A percentile compares a stretch with the other conserved stretches of the same genome.
These are phyloP conservation scores for Colletotrichum costaricense DNA, from an alignment of 2,329 filamentous ascomycete genomes.

Conservation along the genomic window DNA sequence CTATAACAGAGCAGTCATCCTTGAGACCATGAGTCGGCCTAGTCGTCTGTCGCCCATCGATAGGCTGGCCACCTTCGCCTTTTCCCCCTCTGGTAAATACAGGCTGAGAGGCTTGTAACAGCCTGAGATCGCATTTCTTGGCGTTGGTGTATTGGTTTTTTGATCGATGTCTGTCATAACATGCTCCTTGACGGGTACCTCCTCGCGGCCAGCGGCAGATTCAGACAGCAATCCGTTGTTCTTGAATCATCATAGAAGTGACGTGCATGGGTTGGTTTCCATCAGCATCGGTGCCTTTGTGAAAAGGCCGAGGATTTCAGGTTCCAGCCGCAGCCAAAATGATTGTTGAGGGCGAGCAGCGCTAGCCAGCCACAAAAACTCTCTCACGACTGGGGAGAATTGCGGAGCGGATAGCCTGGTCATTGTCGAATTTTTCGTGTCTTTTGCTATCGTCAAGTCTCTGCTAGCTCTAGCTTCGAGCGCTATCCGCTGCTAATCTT, in stretches of 20 bases:
- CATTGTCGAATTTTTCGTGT: conserved; percentile 59
- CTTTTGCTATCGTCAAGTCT: conserved; percentile 80
- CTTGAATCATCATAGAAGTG: not conserved
- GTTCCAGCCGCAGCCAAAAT: not conserved
- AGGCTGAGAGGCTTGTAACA: not conserved
- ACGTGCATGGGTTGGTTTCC: not conserved
- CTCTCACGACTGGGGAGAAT: conserved; percentile 46
- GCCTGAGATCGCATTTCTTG: not conserved
- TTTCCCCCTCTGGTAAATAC: not conserved
- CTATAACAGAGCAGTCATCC: not conserved
- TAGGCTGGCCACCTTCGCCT: not conserved
- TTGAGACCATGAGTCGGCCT: not conserved
- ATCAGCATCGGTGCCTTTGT: conserved; percentile 10
- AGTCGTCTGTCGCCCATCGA: not conserved
- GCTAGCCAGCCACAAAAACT: conserved; percentile 43
- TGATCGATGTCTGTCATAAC: not conserved
- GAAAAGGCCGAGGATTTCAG: conserved; percentile 12
- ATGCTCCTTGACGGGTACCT: not conserved
- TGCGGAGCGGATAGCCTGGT: conserved; percentile 56
- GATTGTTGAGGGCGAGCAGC: conserved; percentile 26
- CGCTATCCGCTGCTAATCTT: conserved; percentile 69
- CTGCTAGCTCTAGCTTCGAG: conserved; percentile 74
- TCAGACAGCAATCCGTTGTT: not conserved
- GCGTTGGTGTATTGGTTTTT: not conserved
- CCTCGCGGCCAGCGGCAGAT: not conserved